Percentiles rank a stretch among this genome's conserved stretches.
Evolutionary conservation across 2,329 filamentous ascomycete species (phyloP).

Genomic region (Diaporthe citriasiana): DNA sequence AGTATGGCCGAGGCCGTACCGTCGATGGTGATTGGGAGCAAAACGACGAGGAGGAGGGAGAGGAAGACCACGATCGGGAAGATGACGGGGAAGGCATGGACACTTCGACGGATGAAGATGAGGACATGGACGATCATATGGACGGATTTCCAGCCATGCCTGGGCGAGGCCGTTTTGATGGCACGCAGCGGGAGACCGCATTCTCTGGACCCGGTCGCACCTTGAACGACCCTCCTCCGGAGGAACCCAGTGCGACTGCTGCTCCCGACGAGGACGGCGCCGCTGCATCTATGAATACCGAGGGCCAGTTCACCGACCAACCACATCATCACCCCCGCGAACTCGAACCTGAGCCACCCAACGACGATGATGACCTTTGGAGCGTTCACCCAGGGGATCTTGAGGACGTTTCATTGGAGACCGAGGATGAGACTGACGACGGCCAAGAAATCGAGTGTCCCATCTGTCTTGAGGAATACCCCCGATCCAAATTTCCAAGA

Average conservation of each 20-base stretch:
- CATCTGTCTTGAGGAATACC: conserved; percentile 39
- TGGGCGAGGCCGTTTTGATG: neutral
- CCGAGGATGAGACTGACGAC: neutral
- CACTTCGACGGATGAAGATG: neutral
- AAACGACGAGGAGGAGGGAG: neutral
- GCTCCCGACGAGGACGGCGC: neutral
- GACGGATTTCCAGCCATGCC: too few relatives aligned
- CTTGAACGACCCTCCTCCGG: conserved; percentile 8
- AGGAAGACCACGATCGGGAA: neutral
- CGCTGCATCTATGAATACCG: neutral
- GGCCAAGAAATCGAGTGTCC: conserved; percentile 38
- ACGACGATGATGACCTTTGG: neutral
- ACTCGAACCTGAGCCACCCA: neutral
- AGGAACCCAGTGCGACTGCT: neutral
- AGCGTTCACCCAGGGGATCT: too few relatives aligned
- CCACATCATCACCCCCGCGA: neutral
- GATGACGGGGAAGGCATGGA: neutral
- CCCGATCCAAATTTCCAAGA: conserved; percentile 35
- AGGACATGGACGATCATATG: neutral
- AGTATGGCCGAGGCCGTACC: conserved; percentile 18
- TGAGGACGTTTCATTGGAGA: too few relatives aligned
- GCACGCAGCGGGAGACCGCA: rapidly evolving
- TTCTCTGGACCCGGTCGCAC: conserved; percentile 31
- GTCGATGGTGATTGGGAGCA: neutral
- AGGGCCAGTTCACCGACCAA: neutral